phyloP scores from a whole-genome alignment of 1,284 basidiomycete species.

The Erythrobasidium hasegawianum region DNA sequence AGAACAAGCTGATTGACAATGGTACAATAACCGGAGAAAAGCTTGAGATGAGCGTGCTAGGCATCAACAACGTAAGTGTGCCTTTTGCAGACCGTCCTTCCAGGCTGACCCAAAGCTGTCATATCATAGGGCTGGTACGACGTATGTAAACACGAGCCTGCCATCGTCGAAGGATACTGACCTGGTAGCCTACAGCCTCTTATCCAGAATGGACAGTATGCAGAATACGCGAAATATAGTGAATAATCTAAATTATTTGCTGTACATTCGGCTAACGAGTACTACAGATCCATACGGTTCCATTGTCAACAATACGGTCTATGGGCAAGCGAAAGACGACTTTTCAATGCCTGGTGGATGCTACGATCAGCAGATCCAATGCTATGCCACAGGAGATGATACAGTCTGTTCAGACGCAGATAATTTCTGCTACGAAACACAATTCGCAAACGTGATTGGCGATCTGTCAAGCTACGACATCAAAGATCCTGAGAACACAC shows the following conservation, averaged over 20 bases:
- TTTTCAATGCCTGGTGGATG: slow-evolving; percentile 15
- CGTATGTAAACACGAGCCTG: background rate
- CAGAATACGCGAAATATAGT: slow-evolving; percentile 11
- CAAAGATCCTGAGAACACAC: background rate
- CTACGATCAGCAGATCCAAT: slow-evolving; percentile 8
- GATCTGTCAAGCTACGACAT: slow-evolving; percentile 1
- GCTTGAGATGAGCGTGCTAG: background rate
- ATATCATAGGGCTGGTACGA: slow-evolving; percentile 15
- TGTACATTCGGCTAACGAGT: too few relatives aligned
- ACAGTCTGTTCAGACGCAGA: slow-evolving; percentile 9
- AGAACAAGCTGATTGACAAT: slow-evolving; percentile 1
- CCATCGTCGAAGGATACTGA: background rate
- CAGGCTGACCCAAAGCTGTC: background rate
- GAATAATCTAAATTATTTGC: too few relatives aligned
- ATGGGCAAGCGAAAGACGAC: background rate
- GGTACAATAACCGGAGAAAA: background rate
- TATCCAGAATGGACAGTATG: slow-evolving; percentile 6
- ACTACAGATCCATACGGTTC: background rate
- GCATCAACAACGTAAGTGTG: slow-evolving; percentile 14
- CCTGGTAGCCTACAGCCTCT: background rate
- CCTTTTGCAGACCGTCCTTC: background rate
- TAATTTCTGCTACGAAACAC: slow-evolving; percentile 6
- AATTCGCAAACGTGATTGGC: slow-evolving; percentile 5
- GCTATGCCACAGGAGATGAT: slow-evolving; percentile 9
- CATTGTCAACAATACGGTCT: slow-evolving; percentile 7